A percentile compares a stretch with the other conserved stretches of the same genome.
Evolutionary conservation across 2,329 filamentous ascomycete species (phyloP).

Genomic region (Plectosphaerella sp.): DNA sequence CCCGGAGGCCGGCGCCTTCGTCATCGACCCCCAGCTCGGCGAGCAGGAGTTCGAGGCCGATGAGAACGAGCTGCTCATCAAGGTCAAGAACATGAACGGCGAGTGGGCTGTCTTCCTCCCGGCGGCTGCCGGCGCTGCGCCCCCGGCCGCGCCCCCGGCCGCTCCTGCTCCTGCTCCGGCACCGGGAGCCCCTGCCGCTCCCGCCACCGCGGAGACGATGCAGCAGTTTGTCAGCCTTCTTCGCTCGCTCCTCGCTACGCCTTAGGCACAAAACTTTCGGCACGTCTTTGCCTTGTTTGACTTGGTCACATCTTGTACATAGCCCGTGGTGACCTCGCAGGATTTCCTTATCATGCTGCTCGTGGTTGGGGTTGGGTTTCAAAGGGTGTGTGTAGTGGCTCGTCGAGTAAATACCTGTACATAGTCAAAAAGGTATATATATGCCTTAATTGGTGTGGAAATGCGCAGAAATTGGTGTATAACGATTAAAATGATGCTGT

Average conservation of each 20-base stretch:
- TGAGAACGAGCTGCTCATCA: conserved; percentile 30
- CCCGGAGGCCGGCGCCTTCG: conserved; percentile 26
- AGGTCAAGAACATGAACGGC: conserved; percentile 24
- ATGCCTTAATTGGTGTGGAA: too few relatives aligned
- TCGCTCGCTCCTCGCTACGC: neutral
- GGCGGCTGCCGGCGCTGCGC: conserved; percentile 12
- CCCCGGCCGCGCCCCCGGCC: neutral
- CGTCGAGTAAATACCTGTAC: too few relatives aligned
- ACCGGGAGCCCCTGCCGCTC: conserved; percentile 3
- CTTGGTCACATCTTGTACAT: too few relatives aligned
- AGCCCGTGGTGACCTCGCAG: too few relatives aligned
- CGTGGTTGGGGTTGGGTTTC: too few relatives aligned
- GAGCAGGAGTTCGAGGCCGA: conserved; percentile 37
- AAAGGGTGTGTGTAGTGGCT: too few relatives aligned
- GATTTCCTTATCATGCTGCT: too few relatives aligned
- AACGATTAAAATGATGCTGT: too few relatives aligned
- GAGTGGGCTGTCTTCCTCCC: conserved; percentile 29
- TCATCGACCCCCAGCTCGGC: conserved; percentile 27
- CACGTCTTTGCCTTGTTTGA: too few relatives aligned
- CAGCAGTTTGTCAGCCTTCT: neutral
- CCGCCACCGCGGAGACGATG: neutral
- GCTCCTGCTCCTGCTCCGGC: conserved; percentile 4
- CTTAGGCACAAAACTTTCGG: too few relatives aligned
- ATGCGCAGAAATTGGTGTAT: too few relatives aligned
- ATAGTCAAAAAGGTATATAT: too few relatives aligned